Base-by-base conservation (phyloP, 1,284 basidiomycete genomes). In the Sphagnurus paluster region DNA sequence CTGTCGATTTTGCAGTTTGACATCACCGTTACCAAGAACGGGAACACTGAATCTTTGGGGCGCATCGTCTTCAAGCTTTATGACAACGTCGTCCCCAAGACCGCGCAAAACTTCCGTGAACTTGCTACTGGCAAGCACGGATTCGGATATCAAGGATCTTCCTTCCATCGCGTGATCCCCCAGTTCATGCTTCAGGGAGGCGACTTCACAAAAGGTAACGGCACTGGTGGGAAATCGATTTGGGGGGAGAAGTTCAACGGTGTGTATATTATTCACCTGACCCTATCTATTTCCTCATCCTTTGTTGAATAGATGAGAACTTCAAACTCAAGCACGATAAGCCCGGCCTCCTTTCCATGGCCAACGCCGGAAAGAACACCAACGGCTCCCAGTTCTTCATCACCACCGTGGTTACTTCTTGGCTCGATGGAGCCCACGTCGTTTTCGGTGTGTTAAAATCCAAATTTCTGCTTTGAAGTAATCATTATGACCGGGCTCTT, bases 161-260 rank as follows among this genome's bases (percentile, higher is more conserved):
- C 55, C 6, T 93, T 98, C 74, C 93, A 97, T 66, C 83, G 93
- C 55, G 74, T 93, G 60, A 92, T 87, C 56, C 81, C 82, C 34
- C 38, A 70, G 14, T 75, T 76, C 58, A 75, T 76, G 73, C 64
- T 74, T 32, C 75, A 88, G 64, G 84, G 85, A 42, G 87, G 87
- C 43, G 87, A 89, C 60, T 88, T 89, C 68, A 87, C 83, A 52
- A 63, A 58, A 14, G 59, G 65, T 28, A 83, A 98, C 60, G 95
- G 96, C 11, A 98, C 93, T 1, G 95, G 96, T 50, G 92, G 91
- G 44, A 87, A 87, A 69, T 92, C 87, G 20, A 98, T 98, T 68
- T 98, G 95, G 59, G 94, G 95, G 55, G 78, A 82, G 56, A 92
- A 88, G 62, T 93, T 90, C 54, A 67, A 57, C n/a, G 87, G 86